Percentiles rank a stretch among this genome's conserved stretches.
Conservation (phyloP, 2,329 filamentous ascomycete species). For the Aspergillus ibericus region DNA sequence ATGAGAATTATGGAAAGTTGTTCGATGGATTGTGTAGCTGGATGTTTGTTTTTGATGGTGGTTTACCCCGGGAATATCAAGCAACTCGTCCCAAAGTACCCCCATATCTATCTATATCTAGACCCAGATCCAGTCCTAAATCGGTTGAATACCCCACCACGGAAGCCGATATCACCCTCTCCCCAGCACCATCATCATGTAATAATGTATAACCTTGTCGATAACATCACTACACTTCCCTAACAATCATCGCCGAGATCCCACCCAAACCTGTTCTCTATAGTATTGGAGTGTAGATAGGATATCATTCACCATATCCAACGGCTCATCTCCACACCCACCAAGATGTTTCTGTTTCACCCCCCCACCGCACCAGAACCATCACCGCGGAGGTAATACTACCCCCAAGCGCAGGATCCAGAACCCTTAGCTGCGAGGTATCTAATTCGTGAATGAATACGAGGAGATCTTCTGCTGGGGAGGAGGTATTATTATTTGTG, state of each 20-base stretch:
- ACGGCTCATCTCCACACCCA: conserved; percentile 24
- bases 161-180: too few species aligned
- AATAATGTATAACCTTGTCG: conserved; percentile 37
- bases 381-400: conserved; percentile 52
- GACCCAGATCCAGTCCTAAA: background rate
- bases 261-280: conserved; percentile 44
- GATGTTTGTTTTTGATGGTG: too few species aligned
- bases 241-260: conserved; percentile 55
- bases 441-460: conserved; percentile 50
- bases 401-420: conserved; percentile 52
- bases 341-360: too few species aligned
- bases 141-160: too few species aligned
- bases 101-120: background rate
- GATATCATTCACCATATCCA: conserved; percentile 48
- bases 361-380: conserved; percentile 53
- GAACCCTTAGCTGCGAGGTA: conserved; percentile 49
- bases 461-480: conserved; percentile 50
- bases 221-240: conserved; percentile 51
- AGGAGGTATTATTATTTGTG: conserved; percentile 15
- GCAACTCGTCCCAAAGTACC: too few species aligned
- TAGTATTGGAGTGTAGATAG: conserved; percentile 43
- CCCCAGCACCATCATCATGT: background rate
- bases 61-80: too few species aligned
- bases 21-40: too few species aligned
- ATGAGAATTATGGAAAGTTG: background rate